Evolutionary conservation across 2,329 filamentous ascomycete species (phyloP), one percentile per base, ranked within the genome.

Genomic region (Colletotrichum musicola): DNA sequence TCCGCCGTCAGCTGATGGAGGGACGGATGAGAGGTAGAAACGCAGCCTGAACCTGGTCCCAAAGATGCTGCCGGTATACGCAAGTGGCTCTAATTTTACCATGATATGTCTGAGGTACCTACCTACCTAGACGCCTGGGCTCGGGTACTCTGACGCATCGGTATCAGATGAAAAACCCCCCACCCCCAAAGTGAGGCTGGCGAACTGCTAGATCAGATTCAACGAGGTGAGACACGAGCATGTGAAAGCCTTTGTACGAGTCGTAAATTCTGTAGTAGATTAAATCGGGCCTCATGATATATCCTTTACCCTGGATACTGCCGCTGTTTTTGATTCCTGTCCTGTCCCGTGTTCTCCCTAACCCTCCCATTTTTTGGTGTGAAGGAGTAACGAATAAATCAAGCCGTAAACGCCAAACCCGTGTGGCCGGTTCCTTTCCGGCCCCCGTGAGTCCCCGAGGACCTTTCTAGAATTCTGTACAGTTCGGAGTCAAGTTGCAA

Each of bases 381-480:
- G 22, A 51, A 30, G 13, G 9, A n/a, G 20, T 35, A 3, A 7
- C 40, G 51, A 46, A 13, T 42, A 60, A 46, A 10, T 42, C 4
- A 40, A 57, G 20, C 55, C 51, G 4, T 6, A 14, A 69, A 69
- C 59, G 50, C 68, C 65, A 25, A 35, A 10, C 30, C 60, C 46
- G 16, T 7, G n/a, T 56, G 35, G 1, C 27, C 42, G 16, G 6
- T 55, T 22, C 22, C 25, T 18, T 35, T 47, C 27, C 61, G 44
- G 4, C 20, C n/a, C 25, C 47, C 54, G 27, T 25, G 25, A 30
- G 58, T 71, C 69, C 67, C 25, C 46, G 49, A 57, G 66, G 62
- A 67, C 67, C 12, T 59, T 16, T 59, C 56, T 68, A 68, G 51
- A 63, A 50, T 62, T 59, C 22, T 62, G 46, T 70, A 71, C 18